Evolutionary conservation across 176 grass and related monocot genomes (phyloP), one percentile per base, ranked within the genome.

Genomic region (Oryza australiensis): DNA sequence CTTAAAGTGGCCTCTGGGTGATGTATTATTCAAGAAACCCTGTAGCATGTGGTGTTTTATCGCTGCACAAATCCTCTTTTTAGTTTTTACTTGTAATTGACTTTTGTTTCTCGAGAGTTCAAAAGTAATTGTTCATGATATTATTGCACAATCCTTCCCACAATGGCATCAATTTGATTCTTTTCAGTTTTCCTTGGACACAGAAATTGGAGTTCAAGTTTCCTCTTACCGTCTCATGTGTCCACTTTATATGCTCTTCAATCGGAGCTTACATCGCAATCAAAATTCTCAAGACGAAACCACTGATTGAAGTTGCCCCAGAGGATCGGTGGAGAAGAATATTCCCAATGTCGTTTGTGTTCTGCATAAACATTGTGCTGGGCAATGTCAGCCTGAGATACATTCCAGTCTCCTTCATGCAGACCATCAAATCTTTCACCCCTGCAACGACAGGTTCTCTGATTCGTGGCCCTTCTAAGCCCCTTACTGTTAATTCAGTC

Each of bases 381-480:
- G 96, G 96, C 42, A 99, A 99, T 81, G 83, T 99, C 40, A 99
- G 96, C 74, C 72, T 99, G 77, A 83, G 93, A 30, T 99, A 95
- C 37, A 99, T 99, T 43, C 93, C 96, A 2, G 96, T 99, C 41
- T 95, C 93, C 4, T 99, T 99, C 69, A 99, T 99, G 96, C 96
- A 99, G 63, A 99, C 93, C 2, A 99, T 99, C 75, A 99, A 99
- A 87, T 99, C 96, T 24, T 99, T 99, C 73, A 99, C 96, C 82
- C 96, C 96, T 85, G 93, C 96, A 46, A 99, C 96, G 12, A 95
- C 96, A 87, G 96, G 96, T 95, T 77, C 8, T 74, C 49, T 67
- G 4, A 70, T 69, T 73, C 53, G 23, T 68, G 4, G 9, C 42
- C 67, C 23, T 76, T 76, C 24, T 9, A 7, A 10, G 9, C 38